Evolutionary conservation across 371 early-diverging fungal species (phyloP), one percentile per base, ranked within the genome.

Genomic region (Mortierella sp.): DNA sequence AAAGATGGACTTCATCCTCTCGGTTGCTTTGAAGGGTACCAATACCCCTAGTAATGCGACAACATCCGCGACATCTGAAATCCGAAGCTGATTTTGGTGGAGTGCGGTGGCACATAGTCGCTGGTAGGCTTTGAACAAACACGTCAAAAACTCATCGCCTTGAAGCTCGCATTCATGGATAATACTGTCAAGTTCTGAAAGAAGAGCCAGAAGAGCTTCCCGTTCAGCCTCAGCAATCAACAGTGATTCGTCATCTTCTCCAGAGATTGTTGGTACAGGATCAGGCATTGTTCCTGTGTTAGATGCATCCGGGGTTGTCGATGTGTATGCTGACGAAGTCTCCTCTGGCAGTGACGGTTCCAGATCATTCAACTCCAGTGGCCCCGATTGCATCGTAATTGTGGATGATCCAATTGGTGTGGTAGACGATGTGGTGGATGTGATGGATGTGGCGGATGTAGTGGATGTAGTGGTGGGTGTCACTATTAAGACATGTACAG

Each of bases 1-100:
- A 45, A 56, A 56, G 46, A 56, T 34, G 46, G 56, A 56, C 46
- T 56, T 56, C 46, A 56, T 56, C 56, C 56, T 45, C 56, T 42
- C 56, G 56, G 56, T 56, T 45, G 45, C 56, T 45, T 56, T 56
- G 46, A 56, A 56, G 56, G 56, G 56, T 21, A 45, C 56, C 56
- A 56, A 56, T 56, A 56, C 56, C 46, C 56, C 56, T 56, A 56
- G 45, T 30, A 56, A 56, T 5, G 56, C 56, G 27, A 56, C 46
- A 45, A 56, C 56, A 56, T 56, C 56, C 46, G 46, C 45, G 56
- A 56, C 56, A 19, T 45, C 56, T 45, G 46, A 45, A 56, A 56
- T 56, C 46, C 46, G 56, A 56, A 54, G 54, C 54, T 56, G 28
- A 27, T 56, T 56, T 56, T 56, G 42, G 56, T 56, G 46, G 45